Evolutionary conservation across 192 early-diverging fungal genomes (phyloP).

Genomic region (Umbelopsis isabellina): DNA sequence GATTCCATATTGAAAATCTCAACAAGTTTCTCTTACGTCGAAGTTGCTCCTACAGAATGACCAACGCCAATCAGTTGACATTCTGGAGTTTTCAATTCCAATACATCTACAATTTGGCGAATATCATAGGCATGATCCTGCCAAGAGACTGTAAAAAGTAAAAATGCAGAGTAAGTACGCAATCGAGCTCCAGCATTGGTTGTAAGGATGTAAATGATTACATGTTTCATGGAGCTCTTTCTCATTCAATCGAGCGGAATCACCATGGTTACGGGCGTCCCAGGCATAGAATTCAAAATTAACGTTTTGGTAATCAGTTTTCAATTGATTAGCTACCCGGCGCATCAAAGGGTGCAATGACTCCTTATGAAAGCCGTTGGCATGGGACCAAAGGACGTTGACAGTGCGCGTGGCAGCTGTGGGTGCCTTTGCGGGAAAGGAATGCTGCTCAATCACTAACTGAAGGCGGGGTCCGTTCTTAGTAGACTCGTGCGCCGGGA

Average conservation of each 20-base stretch:
- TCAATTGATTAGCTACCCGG: conserved; percentile 27
- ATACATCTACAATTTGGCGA: conserved; percentile 47
- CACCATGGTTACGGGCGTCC: conserved; percentile 62
- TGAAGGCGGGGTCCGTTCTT: conserved; percentile 18
- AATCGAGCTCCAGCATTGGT: not conserved
- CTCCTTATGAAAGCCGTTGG: conserved; percentile 65
- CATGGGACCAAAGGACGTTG: conserved; percentile 56
- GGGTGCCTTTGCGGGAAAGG: conserved; percentile 2
- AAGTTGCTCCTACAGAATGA: conserved; percentile 55
- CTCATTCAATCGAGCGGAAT: conserved; percentile 57
- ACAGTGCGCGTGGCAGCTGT: not conserved
- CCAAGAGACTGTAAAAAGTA: conserved; percentile 50
- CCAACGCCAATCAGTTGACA: conserved; percentile 55
- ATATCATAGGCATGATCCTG: conserved; percentile 53
- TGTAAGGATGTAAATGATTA: conserved; percentile 31
- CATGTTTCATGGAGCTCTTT: conserved; percentile 39
- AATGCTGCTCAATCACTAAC: conserved; percentile 28
- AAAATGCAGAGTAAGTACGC: not conserved
- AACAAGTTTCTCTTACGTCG: conserved; percentile 20
- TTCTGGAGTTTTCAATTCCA: conserved; percentile 31
- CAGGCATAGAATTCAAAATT: conserved; percentile 49
- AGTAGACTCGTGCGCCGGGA: conserved; percentile 14
- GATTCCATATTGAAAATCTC: not conserved
- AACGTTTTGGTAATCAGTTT: conserved; percentile 12
- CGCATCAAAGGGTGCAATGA: conserved; percentile 56